phyloP scores from a whole-genome alignment of 2,329 filamentous ascomycete genomes.

The Phoma herbarum region DNA sequence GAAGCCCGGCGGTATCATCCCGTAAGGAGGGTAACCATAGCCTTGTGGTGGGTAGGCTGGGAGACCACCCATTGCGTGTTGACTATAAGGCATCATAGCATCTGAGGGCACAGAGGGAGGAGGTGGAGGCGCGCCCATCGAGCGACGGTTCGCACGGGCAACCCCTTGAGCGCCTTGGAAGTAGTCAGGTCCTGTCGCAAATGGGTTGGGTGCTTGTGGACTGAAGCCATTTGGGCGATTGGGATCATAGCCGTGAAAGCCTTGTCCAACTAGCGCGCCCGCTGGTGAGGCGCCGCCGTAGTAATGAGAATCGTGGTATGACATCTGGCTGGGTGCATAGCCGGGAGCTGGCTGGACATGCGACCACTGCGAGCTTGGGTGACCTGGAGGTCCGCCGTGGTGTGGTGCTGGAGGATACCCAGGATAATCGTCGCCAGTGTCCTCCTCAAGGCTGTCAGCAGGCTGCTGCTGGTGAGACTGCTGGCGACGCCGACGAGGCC shows the following conservation, averaged over 20 bases:
- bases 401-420: conserved; percentile 45
- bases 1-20: conserved; percentile 38
- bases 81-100: conserved; percentile 48
- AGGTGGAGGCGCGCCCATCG: conserved; percentile 38
- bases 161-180: conserved; percentile 34
- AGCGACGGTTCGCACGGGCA: conserved; percentile 43
- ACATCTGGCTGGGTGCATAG: conserved; percentile 52
- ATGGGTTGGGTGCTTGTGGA: conserved; percentile 47
- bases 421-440: conserved; percentile 57
- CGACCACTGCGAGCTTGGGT: conserved; percentile 48
- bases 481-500: conserved; percentile 44
- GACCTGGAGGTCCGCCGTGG: conserved; percentile 43
- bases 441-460: conserved; percentile 33
- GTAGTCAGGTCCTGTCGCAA: conserved; percentile 49
- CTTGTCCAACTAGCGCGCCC: conserved; percentile 46
- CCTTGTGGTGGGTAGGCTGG: conserved; percentile 27
- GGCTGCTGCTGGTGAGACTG: conserved; percentile 43
- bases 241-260: conserved; percentile 43
- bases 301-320: conserved; percentile 41
- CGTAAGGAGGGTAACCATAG: conserved; percentile 28
- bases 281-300: conserved; percentile 36
- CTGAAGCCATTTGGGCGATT: conserved; percentile 40
- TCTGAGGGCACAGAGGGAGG: conserved; percentile 25
- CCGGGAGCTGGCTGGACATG: conserved; percentile 49
- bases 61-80: conserved; percentile 20